Conservation (phyloP, 1,284 basidiomycete species). For the Schizophyllum amplum region DNA sequence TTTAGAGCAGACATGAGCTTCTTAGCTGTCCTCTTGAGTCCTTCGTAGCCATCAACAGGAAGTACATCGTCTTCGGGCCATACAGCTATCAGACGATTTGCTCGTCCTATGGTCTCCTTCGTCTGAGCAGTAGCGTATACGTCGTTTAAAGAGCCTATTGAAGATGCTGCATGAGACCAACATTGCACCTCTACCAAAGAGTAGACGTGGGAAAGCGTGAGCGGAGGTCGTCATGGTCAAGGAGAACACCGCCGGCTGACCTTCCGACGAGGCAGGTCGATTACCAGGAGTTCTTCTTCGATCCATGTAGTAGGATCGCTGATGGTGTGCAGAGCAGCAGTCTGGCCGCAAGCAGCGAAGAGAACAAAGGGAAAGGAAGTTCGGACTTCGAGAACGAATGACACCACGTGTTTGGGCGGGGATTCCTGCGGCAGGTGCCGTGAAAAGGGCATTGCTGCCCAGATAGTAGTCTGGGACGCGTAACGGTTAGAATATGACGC, state of each 20-base stretch:
- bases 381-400: background rate
- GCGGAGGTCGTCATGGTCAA: background rate
- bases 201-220: background rate
- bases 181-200: slow-evolving; percentile 18
- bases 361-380: background rate
- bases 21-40: slow-evolving; percentile 52
- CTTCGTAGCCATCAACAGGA: slow-evolving; percentile 57
- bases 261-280: slow-evolving; percentile 53
- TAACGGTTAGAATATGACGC: no score
- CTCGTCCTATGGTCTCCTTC: slow-evolving; percentile 54
- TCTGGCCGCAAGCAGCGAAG: background rate
- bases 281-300: slow-evolving; percentile 41
- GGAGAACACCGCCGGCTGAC: slow-evolving; percentile 28
- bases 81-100: slow-evolving; percentile 59
- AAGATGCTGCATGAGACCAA: slow-evolving; percentile 58
- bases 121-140: slow-evolving; percentile 43
- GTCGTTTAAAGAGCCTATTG: slow-evolving; percentile 44
- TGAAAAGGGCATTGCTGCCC: no score
- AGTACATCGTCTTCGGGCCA: slow-evolving; percentile 67
- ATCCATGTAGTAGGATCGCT: slow-evolving; percentile 30
- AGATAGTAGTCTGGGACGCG: no score
- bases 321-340: background rate
- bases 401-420: background rate
- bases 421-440: background rate
- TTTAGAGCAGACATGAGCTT: slow-evolving; percentile 52